These are phyloP conservation scores for Rhamnella rubrinervis DNA, from an alignment of 331 rosid species.

Conservation along the genomic window DNA sequence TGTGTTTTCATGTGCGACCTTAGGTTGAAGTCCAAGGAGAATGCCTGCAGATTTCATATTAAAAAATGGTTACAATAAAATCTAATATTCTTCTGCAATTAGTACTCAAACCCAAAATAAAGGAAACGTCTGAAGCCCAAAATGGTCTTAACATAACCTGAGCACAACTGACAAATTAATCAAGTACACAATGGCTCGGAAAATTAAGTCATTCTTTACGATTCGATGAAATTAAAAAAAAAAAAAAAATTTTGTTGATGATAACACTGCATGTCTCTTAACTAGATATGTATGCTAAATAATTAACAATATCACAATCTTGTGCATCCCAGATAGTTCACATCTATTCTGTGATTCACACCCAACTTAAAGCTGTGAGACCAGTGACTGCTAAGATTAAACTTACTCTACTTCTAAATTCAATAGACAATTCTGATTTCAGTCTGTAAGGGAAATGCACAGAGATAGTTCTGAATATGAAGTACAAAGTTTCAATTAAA, in stretches of 20 bases:
- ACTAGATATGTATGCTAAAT: too few species aligned
- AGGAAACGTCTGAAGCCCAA: background rate
- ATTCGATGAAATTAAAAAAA: background rate
- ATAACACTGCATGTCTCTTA: background rate
- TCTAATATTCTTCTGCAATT: background rate
- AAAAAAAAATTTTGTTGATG: background rate
- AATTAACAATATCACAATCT: too few species aligned
- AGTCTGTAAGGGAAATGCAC: too few species aligned
- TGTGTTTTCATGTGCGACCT: constrained; percentile 97
- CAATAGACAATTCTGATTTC: too few species aligned
- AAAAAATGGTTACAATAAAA: background rate
- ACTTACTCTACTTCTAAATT: background rate
- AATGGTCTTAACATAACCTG: background rate
- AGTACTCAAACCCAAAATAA: constrained; percentile 11
- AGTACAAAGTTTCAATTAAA: too few species aligned
- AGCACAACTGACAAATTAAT: background rate
- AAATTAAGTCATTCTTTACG: background rate
- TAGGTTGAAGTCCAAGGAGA: constrained; percentile 84
- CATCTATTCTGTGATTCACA: background rate
- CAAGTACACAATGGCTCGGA: background rate
- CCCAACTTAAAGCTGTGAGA: background rate
- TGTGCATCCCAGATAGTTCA: too few species aligned
- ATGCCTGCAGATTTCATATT: constrained; percentile 60
- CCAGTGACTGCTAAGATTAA: background rate
- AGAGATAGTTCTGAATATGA: too few species aligned